phyloP scores from a whole-genome alignment of 2,329 filamentous ascomycete genomes.

The Trichoderma endophyticum region DNA sequence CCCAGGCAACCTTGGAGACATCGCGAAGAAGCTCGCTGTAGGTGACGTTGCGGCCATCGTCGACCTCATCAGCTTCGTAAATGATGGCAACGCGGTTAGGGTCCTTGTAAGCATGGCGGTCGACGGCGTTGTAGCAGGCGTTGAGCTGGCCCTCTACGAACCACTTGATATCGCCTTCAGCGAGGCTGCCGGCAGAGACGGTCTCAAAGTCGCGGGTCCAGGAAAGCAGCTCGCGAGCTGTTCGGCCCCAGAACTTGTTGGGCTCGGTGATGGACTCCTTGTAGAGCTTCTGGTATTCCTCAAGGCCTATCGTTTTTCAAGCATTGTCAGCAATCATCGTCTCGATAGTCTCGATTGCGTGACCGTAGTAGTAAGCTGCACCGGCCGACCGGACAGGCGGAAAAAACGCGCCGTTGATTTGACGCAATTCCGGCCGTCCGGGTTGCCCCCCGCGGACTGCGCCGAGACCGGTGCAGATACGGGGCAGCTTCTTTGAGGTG shows the following conservation, averaged over 20 bases:
- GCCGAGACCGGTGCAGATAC: constrained; percentile 17
- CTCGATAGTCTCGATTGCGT: not conserved
- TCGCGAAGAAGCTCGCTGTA: constrained; percentile 91
- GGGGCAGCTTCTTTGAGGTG: constrained; percentile 9
- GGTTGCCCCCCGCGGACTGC: not conserved
- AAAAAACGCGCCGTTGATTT: constrained; percentile 8
- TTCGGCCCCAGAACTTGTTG: constrained; percentile 81
- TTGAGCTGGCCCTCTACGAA: constrained; percentile 93
- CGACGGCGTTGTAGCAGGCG: constrained; percentile 95
- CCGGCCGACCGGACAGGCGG: constrained; percentile 12
- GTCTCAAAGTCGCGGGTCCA: constrained; percentile 94
- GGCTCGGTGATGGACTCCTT: constrained; percentile 87
- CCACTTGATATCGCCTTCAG: constrained; percentile 84
- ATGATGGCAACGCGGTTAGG: constrained; percentile 94
- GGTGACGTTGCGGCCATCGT: constrained; percentile 82
- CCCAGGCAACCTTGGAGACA: constrained; percentile 82
- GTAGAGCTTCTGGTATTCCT: constrained; percentile 67
- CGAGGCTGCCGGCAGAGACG: constrained; percentile 72
- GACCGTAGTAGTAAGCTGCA: not conserved
- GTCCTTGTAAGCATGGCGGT: constrained; percentile 93
- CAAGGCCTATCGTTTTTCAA: constrained; percentile 47
- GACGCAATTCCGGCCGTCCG: constrained; percentile 17
- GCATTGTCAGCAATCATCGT: constrained; percentile 8
- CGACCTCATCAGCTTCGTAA: constrained; percentile 93
- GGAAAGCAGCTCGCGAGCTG: constrained; percentile 82